Conservation (phyloP, 139 green algal species). For the Haematococcus lacustris region DNA sequence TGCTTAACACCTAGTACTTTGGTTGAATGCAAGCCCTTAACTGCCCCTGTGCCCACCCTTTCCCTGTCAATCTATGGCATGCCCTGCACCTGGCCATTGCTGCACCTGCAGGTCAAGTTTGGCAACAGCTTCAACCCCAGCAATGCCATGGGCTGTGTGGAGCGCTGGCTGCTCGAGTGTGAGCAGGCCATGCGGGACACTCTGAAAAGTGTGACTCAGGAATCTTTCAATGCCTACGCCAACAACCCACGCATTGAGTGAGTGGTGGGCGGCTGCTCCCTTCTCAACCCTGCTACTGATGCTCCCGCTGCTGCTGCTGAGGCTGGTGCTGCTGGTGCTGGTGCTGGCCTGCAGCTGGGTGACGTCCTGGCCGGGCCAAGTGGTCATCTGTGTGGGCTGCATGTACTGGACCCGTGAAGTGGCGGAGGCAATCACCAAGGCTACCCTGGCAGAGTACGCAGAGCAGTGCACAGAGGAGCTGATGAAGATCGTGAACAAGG, state of each 20-base stretch:
- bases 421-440: conserved; percentile 40
- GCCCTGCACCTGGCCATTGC: too few species aligned
- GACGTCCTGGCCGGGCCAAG: conserved; percentile 57
- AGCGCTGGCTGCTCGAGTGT: conserved; percentile 76
- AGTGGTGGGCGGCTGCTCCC: conserved; percentile 19
- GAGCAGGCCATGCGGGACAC: conserved; percentile 61
- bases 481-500: conserved; percentile 58
- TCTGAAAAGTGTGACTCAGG: conserved; percentile 32
- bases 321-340: too few species aligned
- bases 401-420: conserved; percentile 74
- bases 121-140: conserved; percentile 55
- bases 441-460: conserved; percentile 44
- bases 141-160: conserved; percentile 49
- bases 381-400: conserved; percentile 50
- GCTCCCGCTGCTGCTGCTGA: conserved; percentile 1
- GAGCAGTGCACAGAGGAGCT: conserved; percentile 59
- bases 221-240: conserved; percentile 52
- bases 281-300: not conserved
- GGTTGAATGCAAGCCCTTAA: too few species aligned
- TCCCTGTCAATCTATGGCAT: too few species aligned
- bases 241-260: conserved; percentile 47
- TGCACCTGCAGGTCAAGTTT: conserved; percentile 26
- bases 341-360: conserved; percentile 28
- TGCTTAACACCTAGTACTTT: too few species aligned
- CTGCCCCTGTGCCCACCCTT: too few species aligned